Base-by-base conservation (phyloP, 768 basidiomycete genomes). In the Amanita molliuscula region DNA sequence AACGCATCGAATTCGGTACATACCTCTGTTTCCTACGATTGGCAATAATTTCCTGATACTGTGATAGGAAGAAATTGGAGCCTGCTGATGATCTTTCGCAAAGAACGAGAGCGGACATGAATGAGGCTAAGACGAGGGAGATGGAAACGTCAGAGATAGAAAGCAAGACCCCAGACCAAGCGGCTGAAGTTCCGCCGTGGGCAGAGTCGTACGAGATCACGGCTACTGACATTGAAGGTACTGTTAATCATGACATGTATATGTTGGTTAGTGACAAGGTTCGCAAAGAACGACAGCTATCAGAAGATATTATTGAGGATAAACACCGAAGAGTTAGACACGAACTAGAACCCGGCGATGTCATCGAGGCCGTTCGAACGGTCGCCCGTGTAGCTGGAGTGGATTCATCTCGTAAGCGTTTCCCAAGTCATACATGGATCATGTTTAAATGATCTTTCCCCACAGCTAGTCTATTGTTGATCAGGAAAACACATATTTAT, bases 301-400 rank as follows among this genome's bases (percentile, higher is more conserved):
- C 75, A 3, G 88, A 93, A 54, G 89, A 92, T 44, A 76, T 91
- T 28, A 72, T 80, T 1, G 92, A 93, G 41, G 91, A 95, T 65
- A 95, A 91, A 59, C 84, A 92, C 62, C 78, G 92, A 15, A 72
- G 89, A 49, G 81, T 96, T 6, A 75, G 90, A 35, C 88, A 91
- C 58, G 84, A 92, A 52, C 71, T 95, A 21, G 88, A 93, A 60
- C 81, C 88, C 20, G 88, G 89, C 3, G 93, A 97, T 62, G 77
- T 92, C 6, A 88, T 97, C 31, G 88, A 94, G 55, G 88, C 81
- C 11, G 81, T 88, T 6, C 76, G 76, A 47, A 97, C 93, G 9
- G 88, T 94, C 42, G 88, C 89, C 5, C 78, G 91, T 10, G 80
- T 96, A 44, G 81, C 81, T 11, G 94, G 93, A 1, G 89, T 97